Evolutionary conservation across 2,329 filamentous ascomycete species (phyloP).

Genomic region (Zymoseptoria tritici): DNA sequence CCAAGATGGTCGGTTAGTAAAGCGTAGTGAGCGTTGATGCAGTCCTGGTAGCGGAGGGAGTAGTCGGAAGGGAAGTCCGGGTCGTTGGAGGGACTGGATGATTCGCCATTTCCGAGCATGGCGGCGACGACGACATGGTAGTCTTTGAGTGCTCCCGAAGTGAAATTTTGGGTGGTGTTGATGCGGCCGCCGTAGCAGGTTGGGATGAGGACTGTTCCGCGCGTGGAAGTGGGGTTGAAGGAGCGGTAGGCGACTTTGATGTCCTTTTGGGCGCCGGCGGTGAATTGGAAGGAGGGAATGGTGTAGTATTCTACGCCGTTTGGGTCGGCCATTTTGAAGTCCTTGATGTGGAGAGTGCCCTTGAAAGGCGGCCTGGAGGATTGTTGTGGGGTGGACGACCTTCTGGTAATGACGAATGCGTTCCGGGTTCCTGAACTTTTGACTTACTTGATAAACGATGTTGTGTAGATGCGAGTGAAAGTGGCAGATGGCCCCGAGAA

Average conservation of each 20-base stretch:
- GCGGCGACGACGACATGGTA: slow-evolving; percentile 3
- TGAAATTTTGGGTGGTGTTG: slow-evolving; percentile 3
- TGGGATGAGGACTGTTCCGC: slow-evolving; percentile 2
- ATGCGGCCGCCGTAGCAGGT: slow-evolving; percentile 3
- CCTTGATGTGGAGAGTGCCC: not conserved
- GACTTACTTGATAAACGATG: too few relatives aligned
- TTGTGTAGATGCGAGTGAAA: not conserved
- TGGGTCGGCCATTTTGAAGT: not conserved
- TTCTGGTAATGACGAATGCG: not conserved
- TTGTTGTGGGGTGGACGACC: too few relatives aligned
- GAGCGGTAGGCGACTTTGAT: slow-evolving; percentile 4
- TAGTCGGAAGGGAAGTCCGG: slow-evolving; percentile 1
- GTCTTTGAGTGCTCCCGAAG: slow-evolving; percentile 2
- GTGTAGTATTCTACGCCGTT: not conserved
- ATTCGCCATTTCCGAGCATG: slow-evolving; percentile 2
- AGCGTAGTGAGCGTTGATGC: slow-evolving; percentile 5
- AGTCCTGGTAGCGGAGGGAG: slow-evolving; percentile 1
- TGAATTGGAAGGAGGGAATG: not conserved
- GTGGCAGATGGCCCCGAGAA: not conserved
- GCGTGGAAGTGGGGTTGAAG: not conserved
- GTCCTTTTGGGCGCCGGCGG: not conserved
- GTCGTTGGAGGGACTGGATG: slow-evolving; percentile 2
- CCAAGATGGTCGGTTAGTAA: not conserved
- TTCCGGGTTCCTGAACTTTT: too few relatives aligned
- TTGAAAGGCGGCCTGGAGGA: too few relatives aligned